Evolutionary conservation across 75 land plant genomes (phyloP), one percentile per base, ranked within the genome.

Genomic region (Cryptomeria japonica): DNA sequence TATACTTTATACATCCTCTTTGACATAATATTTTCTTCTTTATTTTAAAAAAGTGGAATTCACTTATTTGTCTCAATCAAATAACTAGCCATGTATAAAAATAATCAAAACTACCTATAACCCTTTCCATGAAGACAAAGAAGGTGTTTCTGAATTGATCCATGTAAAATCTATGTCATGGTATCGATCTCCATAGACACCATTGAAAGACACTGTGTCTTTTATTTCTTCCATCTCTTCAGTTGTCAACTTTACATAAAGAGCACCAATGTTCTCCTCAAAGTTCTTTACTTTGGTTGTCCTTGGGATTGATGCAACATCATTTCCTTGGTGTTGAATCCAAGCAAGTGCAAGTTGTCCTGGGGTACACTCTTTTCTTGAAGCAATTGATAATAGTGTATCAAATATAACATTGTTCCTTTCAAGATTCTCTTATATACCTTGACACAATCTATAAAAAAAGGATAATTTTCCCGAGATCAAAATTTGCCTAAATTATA

Each of bases 331-430:
- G 83, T 93, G 93, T 38, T 92, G 88, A 61, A 94, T 87, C 95
- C 95, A 94, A n/a, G 95, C 95, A 83, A 93, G 80, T 68, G 95
- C 90, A 8, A 94, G 90, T 88, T 94, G 95, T 5, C 93, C 89
- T 39, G 94, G 90, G 4, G 92, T 89, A 84, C 95, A 93, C 44
- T 87, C 88, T 68, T 93, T 90, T 79, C 49, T 90, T 37, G 85
- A 58, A 61, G 92, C 90, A 80, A 93, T 87, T 84, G 83, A 89
- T 47, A 80, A 79, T 28, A 94, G 32, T 15, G 84, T 89, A 32
- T 92, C 92, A 88, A 55, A 93, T 38, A 93, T 76, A 46, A 22
- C 42, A 76, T 88, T 91, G 78, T 94, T 93, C 2, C 93, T 84
- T 85, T 91, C 91, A 82, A 94, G 73, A 84, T 93, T 94, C 61